A percentile compares a stretch with the other conserved stretches of the same genome.
Conservation (phyloP, 345 rosid genomes). For the Eucalyptus victrix region DNA sequence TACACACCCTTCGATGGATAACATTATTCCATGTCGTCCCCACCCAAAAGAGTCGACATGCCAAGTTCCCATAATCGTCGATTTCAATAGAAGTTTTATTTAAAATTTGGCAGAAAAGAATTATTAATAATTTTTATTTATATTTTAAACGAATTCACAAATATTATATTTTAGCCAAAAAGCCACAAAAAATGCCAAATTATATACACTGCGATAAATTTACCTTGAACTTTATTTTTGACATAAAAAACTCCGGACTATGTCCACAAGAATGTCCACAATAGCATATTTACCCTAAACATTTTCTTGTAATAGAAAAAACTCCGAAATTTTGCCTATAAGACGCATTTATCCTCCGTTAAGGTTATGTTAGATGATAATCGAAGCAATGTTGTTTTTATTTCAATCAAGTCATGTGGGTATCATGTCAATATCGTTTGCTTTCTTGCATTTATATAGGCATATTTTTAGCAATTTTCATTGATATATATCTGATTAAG, state of each 20-base stretch:
- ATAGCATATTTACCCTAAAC: no score
- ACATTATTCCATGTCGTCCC: neutral
- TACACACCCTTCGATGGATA: neutral
- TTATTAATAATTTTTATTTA: neutral
- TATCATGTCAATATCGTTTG: fast-evolving
- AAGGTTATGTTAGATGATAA: no score
- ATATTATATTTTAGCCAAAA: neutral
- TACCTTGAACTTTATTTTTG: neutral
- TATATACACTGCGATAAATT: fast-evolving
- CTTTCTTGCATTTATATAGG: no score
- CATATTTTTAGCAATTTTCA: neutral
- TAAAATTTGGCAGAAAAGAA: neutral
- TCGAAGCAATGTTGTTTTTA: fast-evolving
- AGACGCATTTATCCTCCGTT: fast-evolving
- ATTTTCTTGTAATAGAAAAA: no score
- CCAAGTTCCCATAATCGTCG: neutral
- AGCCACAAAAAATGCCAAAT: neutral
- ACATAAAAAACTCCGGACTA: no score
- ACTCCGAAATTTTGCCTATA: neutral
- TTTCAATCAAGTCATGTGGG: neutral
- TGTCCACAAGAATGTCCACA: no score
- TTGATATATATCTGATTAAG: neutral
- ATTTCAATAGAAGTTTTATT: neutral
- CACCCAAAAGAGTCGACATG: neutral
- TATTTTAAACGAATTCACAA: neutral